Base-by-base conservation (phyloP, 305 asterid genomes). In the Stenogyne calaminthoides region DNA sequence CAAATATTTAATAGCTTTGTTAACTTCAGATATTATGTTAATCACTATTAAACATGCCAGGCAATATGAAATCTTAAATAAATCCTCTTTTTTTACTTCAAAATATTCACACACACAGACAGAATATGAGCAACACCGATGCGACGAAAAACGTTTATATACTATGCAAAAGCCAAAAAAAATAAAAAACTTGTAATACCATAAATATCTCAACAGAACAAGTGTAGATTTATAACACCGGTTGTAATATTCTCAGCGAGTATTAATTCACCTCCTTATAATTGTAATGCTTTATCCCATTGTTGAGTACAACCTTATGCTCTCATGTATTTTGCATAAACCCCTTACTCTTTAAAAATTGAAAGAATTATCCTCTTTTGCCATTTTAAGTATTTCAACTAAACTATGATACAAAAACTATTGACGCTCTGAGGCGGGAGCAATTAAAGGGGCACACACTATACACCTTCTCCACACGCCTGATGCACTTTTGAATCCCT, bases 151-250 rank as follows among this genome's bases (percentile, higher is more conserved):
- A 32, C 36, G 8, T 4, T 18, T 5, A 69, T n/a, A 10, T 12
- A 54, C 1, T 39, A 39, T 39, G 46, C 1, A 39, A 39, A 9
- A 39, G 46, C 46, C n/a, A 8, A 36, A 6, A 6, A 36, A 8
- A 40, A 8, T 7, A 1, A 36, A 36, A 36, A 36, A 6, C 42
- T 7, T 56, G 0, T 44, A 39, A 8, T 14, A 70, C 29, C 29
- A 56, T 70, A 70, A 4, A 15, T 70, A 70, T 57, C 46, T 57
- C 29, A 40, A 42, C 18, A 54, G 42, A 40, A 42, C 18, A 54
- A 18, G 12, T 27, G 10, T 2, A 59, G 19, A 61, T 3, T 44
- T 44, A 44, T 44, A 44, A 12, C 49, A 44, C 16, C 52, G 4
- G n/a, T 12, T n/a, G n/a, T 11, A n/a, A 14, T 14, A 32, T 32